A percentile compares a stretch with the other conserved stretches of the same genome.
These are phyloP conservation scores for Clitopilus passeckerianus DNA, from an alignment of 768 basidiomycete species.

Conservation along the genomic window DNA sequence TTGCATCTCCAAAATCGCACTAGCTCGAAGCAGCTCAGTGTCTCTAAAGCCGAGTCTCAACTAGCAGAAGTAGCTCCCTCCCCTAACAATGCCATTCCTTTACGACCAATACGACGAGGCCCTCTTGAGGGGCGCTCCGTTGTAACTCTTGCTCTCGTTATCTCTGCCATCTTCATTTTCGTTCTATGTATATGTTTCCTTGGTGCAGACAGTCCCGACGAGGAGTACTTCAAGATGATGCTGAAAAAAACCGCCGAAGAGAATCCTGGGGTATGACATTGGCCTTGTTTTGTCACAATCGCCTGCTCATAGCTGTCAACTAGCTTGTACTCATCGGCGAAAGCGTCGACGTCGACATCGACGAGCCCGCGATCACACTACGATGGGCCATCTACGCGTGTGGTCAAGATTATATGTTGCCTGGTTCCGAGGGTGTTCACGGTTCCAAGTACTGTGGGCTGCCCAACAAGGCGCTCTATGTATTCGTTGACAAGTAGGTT, in stretches of 20 bases:
- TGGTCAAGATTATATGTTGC: constrained; percentile 37
- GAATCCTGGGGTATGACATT: constrained; percentile 38
- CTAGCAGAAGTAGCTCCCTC: background rate
- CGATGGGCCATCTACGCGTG: constrained; percentile 55
- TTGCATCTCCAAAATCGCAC: constrained; percentile 32
- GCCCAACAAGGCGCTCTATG: constrained; percentile 32
- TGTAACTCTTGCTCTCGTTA: constrained; percentile 30
- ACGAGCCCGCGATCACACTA: constrained; percentile 51
- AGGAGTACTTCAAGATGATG: constrained; percentile 30
- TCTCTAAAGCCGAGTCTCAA: constrained; percentile 1
- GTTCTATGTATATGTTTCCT: constrained; percentile 46
- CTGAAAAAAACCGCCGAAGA: constrained; percentile 34
- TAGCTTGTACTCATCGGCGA: constrained; percentile 54
- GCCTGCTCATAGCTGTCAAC: constrained; percentile 1
- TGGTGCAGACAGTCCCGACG: constrained; percentile 32
- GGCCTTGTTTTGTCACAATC: background rate
- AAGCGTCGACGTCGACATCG: constrained; percentile 53
- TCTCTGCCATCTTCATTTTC: constrained; percentile 44
- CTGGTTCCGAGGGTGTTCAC: constrained; percentile 41
- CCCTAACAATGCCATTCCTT: background rate
- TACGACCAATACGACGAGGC: background rate
- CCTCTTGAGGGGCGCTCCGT: constrained; percentile 7
- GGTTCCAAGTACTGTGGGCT: constrained; percentile 42
- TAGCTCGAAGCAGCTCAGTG: constrained; percentile 7
- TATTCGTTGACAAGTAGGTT: constrained; percentile 47